phyloP scores from a whole-genome alignment of 1,284 basidiomycete species.

The Ganoderma sinense region DNA sequence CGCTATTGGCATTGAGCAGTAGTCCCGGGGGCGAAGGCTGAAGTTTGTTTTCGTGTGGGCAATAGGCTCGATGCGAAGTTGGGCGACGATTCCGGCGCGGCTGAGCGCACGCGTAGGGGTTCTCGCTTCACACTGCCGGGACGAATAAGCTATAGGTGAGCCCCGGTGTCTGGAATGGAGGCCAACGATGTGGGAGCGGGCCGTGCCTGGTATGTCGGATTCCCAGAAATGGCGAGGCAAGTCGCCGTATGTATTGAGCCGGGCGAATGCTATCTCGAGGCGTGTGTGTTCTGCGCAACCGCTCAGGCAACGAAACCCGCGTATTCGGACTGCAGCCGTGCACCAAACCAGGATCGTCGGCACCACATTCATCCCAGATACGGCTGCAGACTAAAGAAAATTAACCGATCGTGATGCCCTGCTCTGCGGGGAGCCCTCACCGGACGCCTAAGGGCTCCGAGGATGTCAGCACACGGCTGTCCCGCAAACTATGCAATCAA shows the following conservation, averaged over 20 bases:
- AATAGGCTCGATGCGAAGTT: neutral
- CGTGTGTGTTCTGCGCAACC: neutral
- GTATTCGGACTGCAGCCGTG: neutral
- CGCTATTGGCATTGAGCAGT: neutral
- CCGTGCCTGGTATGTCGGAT: neutral
- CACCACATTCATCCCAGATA: neutral
- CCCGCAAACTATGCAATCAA: neutral
- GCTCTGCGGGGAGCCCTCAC: neutral
- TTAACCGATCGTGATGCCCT: neutral
- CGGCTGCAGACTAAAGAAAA: neutral
- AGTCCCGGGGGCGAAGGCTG: neutral
- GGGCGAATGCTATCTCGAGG: neutral
- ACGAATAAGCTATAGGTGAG: neutral
- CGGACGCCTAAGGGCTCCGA: neutral
- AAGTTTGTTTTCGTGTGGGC: neutral
- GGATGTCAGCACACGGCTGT: neutral
- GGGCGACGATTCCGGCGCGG: neutral
- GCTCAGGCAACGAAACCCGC: neutral
- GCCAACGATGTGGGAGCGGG: neutral
- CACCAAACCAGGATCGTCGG: neutral
- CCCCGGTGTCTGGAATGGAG: neutral
- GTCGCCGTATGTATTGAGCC: slow-evolving; percentile 2
- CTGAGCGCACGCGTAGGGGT: neutral
- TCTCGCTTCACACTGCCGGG: neutral
- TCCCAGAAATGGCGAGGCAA: neutral